Percentiles rank a stretch among this genome's conserved stretches.
Conservation (phyloP, 257 asterid genomes). For the Solanum ahanhuiri region DNA sequence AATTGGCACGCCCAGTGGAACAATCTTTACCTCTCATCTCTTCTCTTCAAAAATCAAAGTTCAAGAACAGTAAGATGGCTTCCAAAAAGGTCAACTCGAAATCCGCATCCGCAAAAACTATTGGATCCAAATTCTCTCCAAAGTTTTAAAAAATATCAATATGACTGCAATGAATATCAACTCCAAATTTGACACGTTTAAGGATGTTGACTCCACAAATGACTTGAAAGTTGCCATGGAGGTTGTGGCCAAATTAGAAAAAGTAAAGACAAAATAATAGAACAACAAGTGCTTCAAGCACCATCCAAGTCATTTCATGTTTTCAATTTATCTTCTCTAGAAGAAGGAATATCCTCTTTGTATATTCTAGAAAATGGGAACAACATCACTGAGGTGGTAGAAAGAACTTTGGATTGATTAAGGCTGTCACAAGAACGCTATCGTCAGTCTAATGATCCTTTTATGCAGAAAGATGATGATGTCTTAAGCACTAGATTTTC, state of each 20-base stretch:
- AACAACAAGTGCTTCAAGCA: neutral
- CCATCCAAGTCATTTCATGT: neutral
- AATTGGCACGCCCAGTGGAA: neutral
- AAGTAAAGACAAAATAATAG: neutral
- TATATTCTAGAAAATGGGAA: too few relatives aligned
- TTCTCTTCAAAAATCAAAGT: neutral
- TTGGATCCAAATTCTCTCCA: neutral
- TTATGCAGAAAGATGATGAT: too few relatives aligned
- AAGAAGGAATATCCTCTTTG: neutral
- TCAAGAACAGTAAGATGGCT: neutral
- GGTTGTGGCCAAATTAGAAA: neutral
- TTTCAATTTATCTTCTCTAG: neutral
- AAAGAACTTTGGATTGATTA: neutral
- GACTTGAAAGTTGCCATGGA: neutral
- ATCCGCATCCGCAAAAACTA: too few relatives aligned
- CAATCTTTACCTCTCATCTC: neutral
- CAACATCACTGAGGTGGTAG: neutral
- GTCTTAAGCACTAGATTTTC: neutral
- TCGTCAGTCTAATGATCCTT: neutral
- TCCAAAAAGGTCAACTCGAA: neutral
- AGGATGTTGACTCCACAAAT: neutral
- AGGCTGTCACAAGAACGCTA: neutral
- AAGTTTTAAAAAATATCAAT: neutral
- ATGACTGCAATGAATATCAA: neutral
- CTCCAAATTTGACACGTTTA: neutral